Conservation (phyloP, 208 protist genomes). For the Angomonas deanei region DNA sequence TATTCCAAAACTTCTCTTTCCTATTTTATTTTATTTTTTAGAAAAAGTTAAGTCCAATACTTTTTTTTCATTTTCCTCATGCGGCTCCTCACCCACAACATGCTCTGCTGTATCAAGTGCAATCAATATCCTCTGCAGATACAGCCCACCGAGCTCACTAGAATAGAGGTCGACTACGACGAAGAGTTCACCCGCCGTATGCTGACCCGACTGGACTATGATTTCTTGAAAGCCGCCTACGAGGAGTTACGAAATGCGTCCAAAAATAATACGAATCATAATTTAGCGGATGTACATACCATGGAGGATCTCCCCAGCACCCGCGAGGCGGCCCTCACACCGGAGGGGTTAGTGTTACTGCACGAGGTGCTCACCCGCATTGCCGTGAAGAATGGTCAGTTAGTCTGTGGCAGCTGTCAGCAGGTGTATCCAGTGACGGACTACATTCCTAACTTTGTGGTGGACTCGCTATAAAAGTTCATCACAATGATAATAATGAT, state of each 20-base stretch:
- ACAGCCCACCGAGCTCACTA: slow-evolving; percentile 33
- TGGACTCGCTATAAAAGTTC: slow-evolving; percentile 20
- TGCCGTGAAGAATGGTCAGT: slow-evolving; percentile 59
- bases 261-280: slow-evolving; percentile 5
- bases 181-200: slow-evolving; percentile 77
- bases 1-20: background rate
- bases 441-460: slow-evolving; percentile 88
- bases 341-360: slow-evolving; percentile 28
- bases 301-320: slow-evolving; percentile 53
- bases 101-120: slow-evolving; percentile 82
- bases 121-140: slow-evolving; percentile 63
- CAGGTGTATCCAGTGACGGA: slow-evolving; percentile 62
- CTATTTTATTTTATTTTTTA: background rate
- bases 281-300: slow-evolving; percentile 31
- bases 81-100: slow-evolving; percentile 86
- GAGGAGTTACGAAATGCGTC: slow-evolving; percentile 29
- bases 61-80: slow-evolving; percentile 19
- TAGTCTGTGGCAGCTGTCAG: slow-evolving; percentile 62
- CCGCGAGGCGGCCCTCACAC: slow-evolving; percentile 23
- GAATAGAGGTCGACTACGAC: slow-evolving; percentile 63
- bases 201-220: slow-evolving; percentile 79
- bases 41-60: background rate
- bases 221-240: slow-evolving; percentile 52
- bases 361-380: slow-evolving; percentile 71
- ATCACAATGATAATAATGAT: background rate